phyloP scores from a whole-genome alignment of 805 yeast species.

The Candida koratica region DNA sequence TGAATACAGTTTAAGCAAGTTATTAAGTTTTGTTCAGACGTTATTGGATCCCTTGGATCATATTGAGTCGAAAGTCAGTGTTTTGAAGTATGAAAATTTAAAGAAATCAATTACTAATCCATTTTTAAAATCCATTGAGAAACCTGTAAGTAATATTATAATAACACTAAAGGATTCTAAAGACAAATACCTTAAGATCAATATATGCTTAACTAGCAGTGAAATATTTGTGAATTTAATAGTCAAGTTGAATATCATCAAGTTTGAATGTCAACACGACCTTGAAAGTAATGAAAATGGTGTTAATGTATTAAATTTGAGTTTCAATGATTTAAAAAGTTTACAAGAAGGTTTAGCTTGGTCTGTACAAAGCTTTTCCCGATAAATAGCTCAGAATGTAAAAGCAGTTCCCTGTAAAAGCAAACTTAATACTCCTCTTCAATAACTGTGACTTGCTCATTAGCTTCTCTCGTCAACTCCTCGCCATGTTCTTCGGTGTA shows the following conservation, averaged over 20 bases:
- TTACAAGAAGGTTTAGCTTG: slow-evolving; percentile 55
- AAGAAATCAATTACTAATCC: slow-evolving; percentile 22
- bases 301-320: slow-evolving; percentile 40
- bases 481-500: slow-evolving; percentile 38
- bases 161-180: slow-evolving; percentile 21
- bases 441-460: slow-evolving; percentile 29
- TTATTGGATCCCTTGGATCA: slow-evolving; percentile 16
- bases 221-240: slow-evolving; percentile 40
- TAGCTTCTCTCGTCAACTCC: slow-evolving; percentile 27
- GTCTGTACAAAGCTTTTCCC: slow-evolving; percentile 39
- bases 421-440: slow-evolving; percentile 16
- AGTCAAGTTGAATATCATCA: slow-evolving; percentile 32
- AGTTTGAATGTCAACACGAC: slow-evolving; percentile 23
- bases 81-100: slow-evolving; percentile 26
- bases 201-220: slow-evolving; percentile 33
- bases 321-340: slow-evolving; percentile 49
- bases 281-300: slow-evolving; percentile 29
- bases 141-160: slow-evolving; percentile 32
- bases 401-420: no score
- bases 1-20: slow-evolving; percentile 35
- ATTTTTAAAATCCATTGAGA: slow-evolving; percentile 37
- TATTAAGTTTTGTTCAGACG: slow-evolving; percentile 27
- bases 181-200: slow-evolving; percentile 21
- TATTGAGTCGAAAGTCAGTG: slow-evolving; percentile 3
- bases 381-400: no score